Percentiles rank a stretch among this genome's conserved stretches.
phyloP scores from a whole-genome alignment of 768 basidiomycete genomes.

The Lactarius indigo region DNA sequence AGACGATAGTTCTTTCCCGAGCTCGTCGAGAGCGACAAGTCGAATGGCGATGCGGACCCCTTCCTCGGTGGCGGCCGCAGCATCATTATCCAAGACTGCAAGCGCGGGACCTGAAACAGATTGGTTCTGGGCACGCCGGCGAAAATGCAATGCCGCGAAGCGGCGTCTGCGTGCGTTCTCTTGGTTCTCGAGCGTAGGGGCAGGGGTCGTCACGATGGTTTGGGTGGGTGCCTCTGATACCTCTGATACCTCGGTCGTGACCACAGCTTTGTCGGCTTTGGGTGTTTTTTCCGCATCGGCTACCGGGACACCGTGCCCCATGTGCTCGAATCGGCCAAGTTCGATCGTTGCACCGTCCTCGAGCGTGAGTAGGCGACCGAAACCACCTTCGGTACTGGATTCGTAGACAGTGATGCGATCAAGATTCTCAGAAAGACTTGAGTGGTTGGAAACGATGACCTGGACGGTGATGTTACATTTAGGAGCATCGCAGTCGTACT shows the following conservation, averaged over 20 bases:
- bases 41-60: slow-evolving; percentile 70
- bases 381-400: slow-evolving; percentile 75
- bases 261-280: slow-evolving; percentile 10
- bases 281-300: not conserved
- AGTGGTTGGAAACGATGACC: slow-evolving; percentile 58
- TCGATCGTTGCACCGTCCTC: slow-evolving; percentile 80
- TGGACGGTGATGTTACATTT: slow-evolving; percentile 78
- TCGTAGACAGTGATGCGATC: slow-evolving; percentile 55
- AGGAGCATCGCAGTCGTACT: slow-evolving; percentile 88
- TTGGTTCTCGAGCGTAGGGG: slow-evolving; percentile 28
- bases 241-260: slow-evolving; percentile 5
- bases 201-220: slow-evolving; percentile 24
- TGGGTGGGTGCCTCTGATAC: not conserved
- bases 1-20: slow-evolving; percentile 60
- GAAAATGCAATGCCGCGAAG: slow-evolving; percentile 65
- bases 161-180: slow-evolving; percentile 45
- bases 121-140: slow-evolving; percentile 43
- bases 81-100: slow-evolving; percentile 71
- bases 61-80: slow-evolving; percentile 33
- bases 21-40: slow-evolving; percentile 76
- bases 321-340: slow-evolving; percentile 66
- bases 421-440: slow-evolving; percentile 45
- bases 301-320: not conserved
- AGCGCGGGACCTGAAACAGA: slow-evolving; percentile 73
- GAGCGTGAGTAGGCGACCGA: slow-evolving; percentile 66